A percentile compares a stretch with the other conserved stretches of the same genome.
Evolutionary conservation across 805 yeast genomes (phyloP).

Genomic region (Blastobotrys attinorum): DNA sequence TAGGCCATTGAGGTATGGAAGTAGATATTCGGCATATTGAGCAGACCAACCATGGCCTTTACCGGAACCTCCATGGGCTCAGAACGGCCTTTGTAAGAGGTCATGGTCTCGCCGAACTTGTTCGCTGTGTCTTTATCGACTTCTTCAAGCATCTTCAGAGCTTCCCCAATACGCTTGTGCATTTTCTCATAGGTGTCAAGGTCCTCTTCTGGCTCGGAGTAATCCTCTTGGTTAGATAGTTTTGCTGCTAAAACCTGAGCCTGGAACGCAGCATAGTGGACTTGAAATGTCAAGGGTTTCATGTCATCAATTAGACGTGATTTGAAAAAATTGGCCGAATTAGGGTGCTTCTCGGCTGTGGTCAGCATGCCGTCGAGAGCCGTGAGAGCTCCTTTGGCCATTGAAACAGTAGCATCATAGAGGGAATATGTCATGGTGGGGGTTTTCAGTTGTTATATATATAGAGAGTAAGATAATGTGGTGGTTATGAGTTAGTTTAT

Average conservation of each 20-base stretch:
- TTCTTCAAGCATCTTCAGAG: neutral
- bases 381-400: neutral
- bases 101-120: neutral
- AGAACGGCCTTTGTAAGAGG: neutral
- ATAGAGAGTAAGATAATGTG: no score
- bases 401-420: neutral
- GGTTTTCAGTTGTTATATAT: no score
- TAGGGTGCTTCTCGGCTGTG: neutral
- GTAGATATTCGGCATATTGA: neutral
- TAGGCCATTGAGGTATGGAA: constrained; percentile 1
- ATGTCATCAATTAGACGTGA: neutral
- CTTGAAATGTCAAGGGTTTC: neutral
- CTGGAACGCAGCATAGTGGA: neutral
- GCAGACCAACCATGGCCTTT: neutral
- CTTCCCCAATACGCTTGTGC: neutral
- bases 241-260: neutral
- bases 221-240: neutral
- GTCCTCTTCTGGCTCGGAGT: neutral
- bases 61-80: neutral
- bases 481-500: no score
- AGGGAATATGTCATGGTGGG: neutral
- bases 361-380: neutral
- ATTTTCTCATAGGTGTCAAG: neutral
- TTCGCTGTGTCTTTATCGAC: neutral
- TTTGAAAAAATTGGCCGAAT: neutral